phyloP scores from a whole-genome alignment of 176 grass and related monocot genomes.

The Pontederia paniculata region DNA sequence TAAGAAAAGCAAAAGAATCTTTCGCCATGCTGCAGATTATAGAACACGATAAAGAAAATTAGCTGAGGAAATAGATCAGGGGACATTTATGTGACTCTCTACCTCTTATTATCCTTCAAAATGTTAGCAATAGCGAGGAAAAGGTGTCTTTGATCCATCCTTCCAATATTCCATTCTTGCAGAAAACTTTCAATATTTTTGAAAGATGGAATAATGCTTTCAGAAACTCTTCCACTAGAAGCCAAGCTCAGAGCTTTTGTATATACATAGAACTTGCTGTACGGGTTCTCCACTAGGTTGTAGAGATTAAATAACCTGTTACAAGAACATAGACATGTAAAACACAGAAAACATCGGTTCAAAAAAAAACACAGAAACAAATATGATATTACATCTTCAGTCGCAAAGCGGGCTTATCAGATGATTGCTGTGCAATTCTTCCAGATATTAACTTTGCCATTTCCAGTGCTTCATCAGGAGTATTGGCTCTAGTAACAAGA shows the following conservation, averaged over 20 bases:
- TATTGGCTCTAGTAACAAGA: conserved; percentile 62
- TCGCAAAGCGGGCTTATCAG: conserved; percentile 53
- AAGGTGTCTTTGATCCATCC: conserved; percentile 62
- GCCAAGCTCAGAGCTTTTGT: conserved; percentile 63
- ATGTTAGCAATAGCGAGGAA: conserved; percentile 44
- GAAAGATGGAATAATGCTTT: conserved; percentile 61
- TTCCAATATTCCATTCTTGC: conserved; percentile 59
- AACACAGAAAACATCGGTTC: neutral
- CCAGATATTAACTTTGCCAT: conserved; percentile 27
- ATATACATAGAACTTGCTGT: conserved; percentile 63
- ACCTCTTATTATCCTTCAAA: conserved; percentile 84
- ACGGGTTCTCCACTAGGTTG: conserved; percentile 56
- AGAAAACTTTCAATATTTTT: conserved; percentile 73
- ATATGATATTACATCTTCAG: conserved; percentile 48
- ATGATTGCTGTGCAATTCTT: conserved; percentile 36
- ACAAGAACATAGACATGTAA: conserved; percentile 10
- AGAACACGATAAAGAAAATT: neutral
- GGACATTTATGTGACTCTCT: neutral
- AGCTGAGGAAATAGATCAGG: neutral
- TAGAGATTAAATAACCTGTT: conserved; percentile 69
- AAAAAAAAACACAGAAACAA: neutral
- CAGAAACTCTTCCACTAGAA: conserved; percentile 37
- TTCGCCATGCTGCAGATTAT: conserved; percentile 52
- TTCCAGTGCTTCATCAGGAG: conserved; percentile 63
- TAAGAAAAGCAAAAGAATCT: conserved; percentile 68